Conservation (phyloP, 495 filamentous ascomycete genomes). For the Haplographium delicatum region DNA sequence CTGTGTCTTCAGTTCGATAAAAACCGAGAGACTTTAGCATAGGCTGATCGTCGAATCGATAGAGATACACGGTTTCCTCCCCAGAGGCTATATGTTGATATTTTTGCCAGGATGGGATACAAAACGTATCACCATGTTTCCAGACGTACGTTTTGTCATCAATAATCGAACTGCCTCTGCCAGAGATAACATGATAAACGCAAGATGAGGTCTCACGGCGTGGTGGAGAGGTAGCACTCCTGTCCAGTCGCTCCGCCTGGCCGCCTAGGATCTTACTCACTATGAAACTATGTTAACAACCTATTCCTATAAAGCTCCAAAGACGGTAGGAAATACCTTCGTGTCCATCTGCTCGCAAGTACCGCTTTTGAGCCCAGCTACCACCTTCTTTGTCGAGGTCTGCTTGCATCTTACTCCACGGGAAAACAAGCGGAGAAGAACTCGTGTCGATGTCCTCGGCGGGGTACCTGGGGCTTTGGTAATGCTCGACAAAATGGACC, state of each 20-base stretch:
- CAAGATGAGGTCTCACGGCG: conserved; percentile 35
- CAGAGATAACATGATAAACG: conserved; percentile 39
- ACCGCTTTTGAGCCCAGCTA: conserved; percentile 27
- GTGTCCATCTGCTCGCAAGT: conserved; percentile 30
- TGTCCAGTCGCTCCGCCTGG: conserved; percentile 33
- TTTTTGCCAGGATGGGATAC: conserved; percentile 38
- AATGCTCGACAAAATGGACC: conserved; percentile 45
- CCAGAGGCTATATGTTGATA: conserved; percentile 37
- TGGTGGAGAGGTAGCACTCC: conserved; percentile 23
- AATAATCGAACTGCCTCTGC: conserved; percentile 32
- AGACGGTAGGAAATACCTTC: conserved; percentile 25
- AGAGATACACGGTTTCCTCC: conserved; percentile 37
- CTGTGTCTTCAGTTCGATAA: conserved; percentile 34
- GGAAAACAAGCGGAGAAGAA: conserved; percentile 35
- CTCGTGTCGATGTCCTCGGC: conserved; percentile 32
- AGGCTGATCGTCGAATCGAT: conserved; percentile 42
- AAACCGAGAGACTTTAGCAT: conserved; percentile 42
- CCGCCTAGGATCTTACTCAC: conserved; percentile 33
- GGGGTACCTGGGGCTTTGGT: conserved; percentile 36
- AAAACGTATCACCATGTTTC: conserved; percentile 40
- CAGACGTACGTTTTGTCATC: conserved; percentile 30
- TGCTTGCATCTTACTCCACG: conserved; percentile 35
- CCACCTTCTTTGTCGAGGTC: conserved; percentile 25
- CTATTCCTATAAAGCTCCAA: too few species aligned
- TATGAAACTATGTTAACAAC: too few species aligned